Conservation (phyloP, 1,284 basidiomycete species). For the Fomes fomentarius region DNA sequence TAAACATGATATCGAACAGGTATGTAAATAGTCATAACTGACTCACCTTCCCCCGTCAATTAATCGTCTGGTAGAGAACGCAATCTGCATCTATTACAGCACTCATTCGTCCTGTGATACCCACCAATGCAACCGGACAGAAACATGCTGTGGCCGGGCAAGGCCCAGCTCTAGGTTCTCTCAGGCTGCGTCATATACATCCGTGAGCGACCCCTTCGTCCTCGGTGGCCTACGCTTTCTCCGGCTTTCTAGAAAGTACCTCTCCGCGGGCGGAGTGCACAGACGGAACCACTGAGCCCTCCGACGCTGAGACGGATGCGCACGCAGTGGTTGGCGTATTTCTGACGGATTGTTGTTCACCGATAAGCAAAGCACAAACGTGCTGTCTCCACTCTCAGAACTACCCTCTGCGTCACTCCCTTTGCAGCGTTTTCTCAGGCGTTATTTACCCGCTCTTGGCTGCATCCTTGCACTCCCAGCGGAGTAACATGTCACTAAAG, state of each 20-base stretch:
- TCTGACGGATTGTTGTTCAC: too few relatives aligned
- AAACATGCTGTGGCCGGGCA: neutral
- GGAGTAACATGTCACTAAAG: too few relatives aligned
- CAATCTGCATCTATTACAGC: neutral
- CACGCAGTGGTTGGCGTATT: too few relatives aligned
- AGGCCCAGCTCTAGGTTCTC: neutral
- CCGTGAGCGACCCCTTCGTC: neutral
- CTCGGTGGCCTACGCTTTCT: neutral
- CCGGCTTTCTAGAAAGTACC: neutral
- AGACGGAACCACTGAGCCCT: too few relatives aligned
- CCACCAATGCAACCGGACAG: neutral
- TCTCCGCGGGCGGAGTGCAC: neutral
- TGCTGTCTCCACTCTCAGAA: too few relatives aligned
- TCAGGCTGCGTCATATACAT: constrained; percentile 5
- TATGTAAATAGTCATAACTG: neutral
- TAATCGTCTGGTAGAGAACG: neutral
- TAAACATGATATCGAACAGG: neutral
- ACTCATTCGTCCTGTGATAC: neutral
- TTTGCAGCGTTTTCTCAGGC: neutral
- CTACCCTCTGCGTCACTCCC: neutral
- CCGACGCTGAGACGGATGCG: neutral
- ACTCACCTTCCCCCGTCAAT: neutral
- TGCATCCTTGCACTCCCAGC: too few relatives aligned
- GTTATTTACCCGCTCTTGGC: neutral
- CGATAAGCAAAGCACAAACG: too few relatives aligned